Evolutionary conservation across 768 basidiomycete species (phyloP), one percentile per base, ranked within the genome.

Genomic region (Coprinopsis marcescibilis): DNA sequence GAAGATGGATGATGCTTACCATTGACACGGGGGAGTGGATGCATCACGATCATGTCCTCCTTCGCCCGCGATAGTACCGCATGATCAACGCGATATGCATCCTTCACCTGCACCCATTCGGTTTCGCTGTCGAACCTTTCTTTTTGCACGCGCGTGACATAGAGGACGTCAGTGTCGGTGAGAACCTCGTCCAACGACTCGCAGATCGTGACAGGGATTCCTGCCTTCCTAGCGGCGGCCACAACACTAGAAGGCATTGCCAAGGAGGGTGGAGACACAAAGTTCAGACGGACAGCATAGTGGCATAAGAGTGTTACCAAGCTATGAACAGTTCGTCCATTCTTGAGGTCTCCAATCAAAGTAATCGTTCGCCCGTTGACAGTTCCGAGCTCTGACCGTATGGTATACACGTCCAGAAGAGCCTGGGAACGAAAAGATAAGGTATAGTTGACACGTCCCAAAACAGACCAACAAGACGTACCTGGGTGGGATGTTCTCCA

Each of bases 11-110:
- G 39, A 26, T 40, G 49, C 79, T 53, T 53, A 83, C 89, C 89
- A 50, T 89, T 91, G 42, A 95, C 82, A 58, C 96, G 69, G 12
- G 96, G 96, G 17, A 99, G 72, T n/a, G 96, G 96, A 65, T 99
- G 96, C 93, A 99, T 95, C 54, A 98, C 92, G 49, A 98, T 97
- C 83, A 96, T 91, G 44, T 93, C 89, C 53, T 90, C 86, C 70
- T 98, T 98, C 8, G 96, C 95, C 34, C 88, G 75, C 4, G 92
- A 82, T 21, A 99, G 74, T 25, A 98, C 81, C 10, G 94, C 89
- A 59, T 98, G 96, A 65, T 98, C 91, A 45, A 99, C 80, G 26
- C 91, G 74, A 63, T 95, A 98, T 13, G 84, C 80, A 60, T 95
- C 88, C 71, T 91, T 96, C 57, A 96, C 91, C 37, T 81, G 76